Evolutionary conservation across 495 filamentous ascomycete species (phyloP).

Genomic region (Tricharina praecox): DNA sequence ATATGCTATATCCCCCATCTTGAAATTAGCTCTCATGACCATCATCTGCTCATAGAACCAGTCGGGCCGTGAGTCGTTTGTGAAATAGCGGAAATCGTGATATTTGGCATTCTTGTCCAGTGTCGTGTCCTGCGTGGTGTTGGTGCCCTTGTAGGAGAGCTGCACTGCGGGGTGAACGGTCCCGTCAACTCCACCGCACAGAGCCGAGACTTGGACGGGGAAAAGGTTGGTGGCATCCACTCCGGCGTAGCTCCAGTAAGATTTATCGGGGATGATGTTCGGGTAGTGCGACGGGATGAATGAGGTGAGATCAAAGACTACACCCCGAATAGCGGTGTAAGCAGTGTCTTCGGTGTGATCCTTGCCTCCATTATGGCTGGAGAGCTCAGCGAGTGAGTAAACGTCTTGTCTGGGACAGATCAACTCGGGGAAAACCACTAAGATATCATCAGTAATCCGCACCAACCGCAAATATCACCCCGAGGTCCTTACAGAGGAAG

Average conservation of each 20-base stretch:
- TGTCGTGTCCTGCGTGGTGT: constrained; percentile 47
- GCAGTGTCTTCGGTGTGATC: constrained; percentile 29
- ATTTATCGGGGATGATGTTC: constrained; percentile 44
- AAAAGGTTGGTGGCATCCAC: constrained; percentile 74
- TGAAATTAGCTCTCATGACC: constrained; percentile 56
- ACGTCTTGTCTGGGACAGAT: constrained; percentile 88
- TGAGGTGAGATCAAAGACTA: constrained; percentile 65
- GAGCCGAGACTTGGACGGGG: constrained; percentile 81
- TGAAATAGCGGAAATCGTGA: constrained; percentile 83
- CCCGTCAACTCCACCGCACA: constrained; percentile 64
- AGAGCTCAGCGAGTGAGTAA: constrained; percentile 62
- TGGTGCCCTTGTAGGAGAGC: constrained; percentile 63
- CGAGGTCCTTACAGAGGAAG: constrained; percentile 35
- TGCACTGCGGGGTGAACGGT: constrained; percentile 50
- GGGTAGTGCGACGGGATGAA: constrained; percentile 75
- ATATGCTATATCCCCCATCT: constrained; percentile 79
- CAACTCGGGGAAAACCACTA: constrained; percentile 66
- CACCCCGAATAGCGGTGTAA: constrained; percentile 68
- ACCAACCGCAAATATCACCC: too few relatives aligned
- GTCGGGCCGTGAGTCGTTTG: constrained; percentile 63
- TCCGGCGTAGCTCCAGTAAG: constrained; percentile 65
- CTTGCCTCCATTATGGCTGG: constrained; percentile 44
- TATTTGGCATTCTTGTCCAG: constrained; percentile 60
- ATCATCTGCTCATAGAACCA: constrained; percentile 84
- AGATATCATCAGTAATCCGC: constrained; percentile 20